phyloP scores from a whole-genome alignment of 352 stramenopile genomes.

The Phytophthora brassicae region DNA sequence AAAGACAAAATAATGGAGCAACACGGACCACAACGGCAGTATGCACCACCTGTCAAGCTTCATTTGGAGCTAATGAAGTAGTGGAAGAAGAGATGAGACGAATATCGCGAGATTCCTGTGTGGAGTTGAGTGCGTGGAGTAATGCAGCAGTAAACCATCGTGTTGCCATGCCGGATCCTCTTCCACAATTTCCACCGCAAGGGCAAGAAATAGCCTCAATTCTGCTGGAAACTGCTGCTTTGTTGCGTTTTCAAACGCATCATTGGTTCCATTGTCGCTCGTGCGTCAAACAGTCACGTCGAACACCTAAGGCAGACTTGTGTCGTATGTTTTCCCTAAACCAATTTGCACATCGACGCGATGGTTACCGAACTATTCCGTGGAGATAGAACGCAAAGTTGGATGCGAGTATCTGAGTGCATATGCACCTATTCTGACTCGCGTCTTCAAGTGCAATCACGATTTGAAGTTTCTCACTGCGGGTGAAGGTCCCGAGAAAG shows the following conservation, averaged over 20 bases:
- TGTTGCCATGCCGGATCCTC: background rate
- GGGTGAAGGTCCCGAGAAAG: background rate
- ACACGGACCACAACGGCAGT: background rate
- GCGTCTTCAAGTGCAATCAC: constrained; percentile 2
- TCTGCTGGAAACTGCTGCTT: background rate
- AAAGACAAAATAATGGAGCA: background rate
- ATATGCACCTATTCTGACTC: background rate
- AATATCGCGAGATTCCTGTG: background rate
- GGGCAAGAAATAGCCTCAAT: background rate
- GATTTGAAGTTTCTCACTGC: constrained; percentile 6
- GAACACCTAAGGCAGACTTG: constrained; percentile 1
- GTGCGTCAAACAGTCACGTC: background rate
- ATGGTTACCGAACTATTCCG: no score
- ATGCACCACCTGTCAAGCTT: background rate
- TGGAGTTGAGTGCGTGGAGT: background rate
- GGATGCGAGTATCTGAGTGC: constrained; percentile 5
- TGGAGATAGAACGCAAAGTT: background rate
- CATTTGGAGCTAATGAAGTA: constrained; percentile 6
- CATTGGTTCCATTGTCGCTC: constrained; percentile 5
- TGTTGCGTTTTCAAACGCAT: constrained; percentile 5
- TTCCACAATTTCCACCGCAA: background rate
- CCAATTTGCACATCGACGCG: background rate
- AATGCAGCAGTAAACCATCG: background rate
- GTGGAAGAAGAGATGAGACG: background rate
- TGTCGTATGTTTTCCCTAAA: constrained; percentile 10